These are phyloP conservation scores for Trametes coccinea DNA, from an alignment of 768 basidiomycete species.

Conservation along the genomic window DNA sequence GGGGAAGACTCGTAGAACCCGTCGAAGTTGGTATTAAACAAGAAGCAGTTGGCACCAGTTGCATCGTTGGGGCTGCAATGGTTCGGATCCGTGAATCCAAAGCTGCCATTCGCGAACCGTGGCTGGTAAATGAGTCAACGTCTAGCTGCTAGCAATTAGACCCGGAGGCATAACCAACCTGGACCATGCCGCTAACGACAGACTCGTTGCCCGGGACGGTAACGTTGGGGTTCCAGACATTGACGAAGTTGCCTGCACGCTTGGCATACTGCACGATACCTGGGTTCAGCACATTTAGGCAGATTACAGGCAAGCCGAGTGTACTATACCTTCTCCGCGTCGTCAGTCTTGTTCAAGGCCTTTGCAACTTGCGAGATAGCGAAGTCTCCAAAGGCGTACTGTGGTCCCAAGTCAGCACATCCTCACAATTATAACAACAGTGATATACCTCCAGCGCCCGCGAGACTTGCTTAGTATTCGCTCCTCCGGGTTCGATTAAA, in stretches of 20 bases:
- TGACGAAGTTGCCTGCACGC: constrained; percentile 57
- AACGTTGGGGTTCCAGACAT: constrained; percentile 60
- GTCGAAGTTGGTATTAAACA: constrained; percentile 54
- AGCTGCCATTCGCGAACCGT: constrained; percentile 56
- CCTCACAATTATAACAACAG: too few relatives aligned
- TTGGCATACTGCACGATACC: constrained; percentile 43
- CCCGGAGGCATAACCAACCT: constrained; percentile 37
- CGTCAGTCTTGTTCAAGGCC: constrained; percentile 48
- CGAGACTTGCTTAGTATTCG: constrained; percentile 63
- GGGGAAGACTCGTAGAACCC: constrained; percentile 70
- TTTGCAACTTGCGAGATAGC: constrained; percentile 64
- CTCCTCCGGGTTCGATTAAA: constrained; percentile 43
- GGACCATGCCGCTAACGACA: constrained; percentile 56
- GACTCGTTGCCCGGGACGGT: constrained; percentile 48
- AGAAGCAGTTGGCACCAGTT: constrained; percentile 54
- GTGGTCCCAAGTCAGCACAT: not conserved
- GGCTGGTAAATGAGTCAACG: constrained; percentile 37
- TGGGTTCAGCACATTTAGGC: not conserved
- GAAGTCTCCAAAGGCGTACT: constrained; percentile 69
- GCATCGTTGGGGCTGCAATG: constrained; percentile 69
- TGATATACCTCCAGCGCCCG: constrained; percentile 53
- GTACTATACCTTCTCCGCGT: constrained; percentile 49
- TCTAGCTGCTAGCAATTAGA: too few relatives aligned
- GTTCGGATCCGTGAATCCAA: constrained; percentile 63
- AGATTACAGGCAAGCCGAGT: not conserved